Evolutionary conservation across 164 flowering plant species (phyloP), one percentile per base, ranked within the genome.

Genomic region (Vitis rupestris): DNA sequence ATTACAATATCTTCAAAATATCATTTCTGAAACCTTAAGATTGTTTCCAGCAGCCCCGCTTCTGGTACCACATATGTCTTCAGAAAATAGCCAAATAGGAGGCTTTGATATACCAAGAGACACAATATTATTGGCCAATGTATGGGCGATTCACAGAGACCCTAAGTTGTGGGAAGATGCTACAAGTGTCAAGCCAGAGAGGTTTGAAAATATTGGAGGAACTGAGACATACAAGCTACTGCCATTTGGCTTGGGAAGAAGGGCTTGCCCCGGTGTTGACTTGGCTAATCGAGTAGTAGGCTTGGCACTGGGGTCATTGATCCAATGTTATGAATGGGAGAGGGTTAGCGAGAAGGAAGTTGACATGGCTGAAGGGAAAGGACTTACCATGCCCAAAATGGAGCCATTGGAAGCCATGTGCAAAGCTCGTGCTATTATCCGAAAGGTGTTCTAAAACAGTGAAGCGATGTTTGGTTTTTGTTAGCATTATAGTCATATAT

Each of bases 21-120:
- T 23, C 50, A 52, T 69, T 10, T 12, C 10, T 9, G 71, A 69
- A n/a, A 59, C 64, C 9, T 8, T 50, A 9, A 16, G 65, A 1
- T 55, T 69, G 31, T 69, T 15, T 37, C 72, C 72, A 9, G 65
- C 58, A 12, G 66, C 60, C 8, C 66, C 72, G n/a, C 72, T 69
- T 5, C 60, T 53, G 52, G 44, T 44, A 2, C 66, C 72, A 16
- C 72, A 69, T 37, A 14, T 27, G 30, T 69, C 72, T 3, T 50
- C 65, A 7, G 50, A 51, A 4, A 53, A 60, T 3, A 50, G 72
- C 52, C 12, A 56, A 4, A 12, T 61, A 6, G 65, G 60, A 15
- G 72, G 66, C 8, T 68, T 59, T 8, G 55, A 68, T 17, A 50
- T 68, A 3, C 64, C 71, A 11, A 31, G 63, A 4, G 63, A 60